Base-by-base conservation (phyloP, 2,329 filamentous ascomycete species). In the Calonectria naviculata region DNA sequence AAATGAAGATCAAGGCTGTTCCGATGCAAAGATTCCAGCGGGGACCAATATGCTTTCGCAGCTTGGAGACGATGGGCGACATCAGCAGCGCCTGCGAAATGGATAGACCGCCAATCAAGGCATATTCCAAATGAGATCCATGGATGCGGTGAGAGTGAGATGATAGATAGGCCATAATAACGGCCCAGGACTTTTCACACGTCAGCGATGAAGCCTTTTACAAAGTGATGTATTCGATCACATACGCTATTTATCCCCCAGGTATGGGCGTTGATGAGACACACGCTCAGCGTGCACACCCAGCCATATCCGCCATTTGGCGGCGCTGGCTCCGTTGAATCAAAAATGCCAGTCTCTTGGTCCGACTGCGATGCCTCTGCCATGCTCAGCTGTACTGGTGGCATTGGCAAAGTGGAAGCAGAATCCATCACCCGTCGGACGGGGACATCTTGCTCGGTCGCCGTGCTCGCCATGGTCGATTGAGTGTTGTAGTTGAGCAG, bases 61-160 rank as follows among this genome's bases (percentile, higher is more conserved):
- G 87, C 12, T 87, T 81, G 0, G 91, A 94, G 7, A 89, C 90
- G 1, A 93, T 29, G 0, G 93, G 93, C 0, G 93, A 92, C 21
- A 93, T 83, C 7, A 93, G 79, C 68, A 95, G 85, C 1, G 92
- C 91, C 54, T 75, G 69, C 41, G 66, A 71, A 28, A 76, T 68
- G 71, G 75, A 79, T 4, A 81, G 74, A 15, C 69, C 69, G 38
- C 93, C 93, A 26, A 95, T 87, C 78, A 95, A 94, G 54, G 93
- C 93, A 81, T 91, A 95, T 12, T 90, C 86, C 3, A 94, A 86
- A 2, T 88, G 83, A 0, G 88, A 90, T 7, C 92, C 88, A 19
- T 87, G 88, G 0, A 67, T 58, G 28, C 31, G 41, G 21, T 58
- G 19, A 24, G 64, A 46, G 21, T 47, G 89, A 86, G 74, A 92